These are phyloP conservation scores for Populus simonii DNA, from an alignment of 345 rosid genomes.

Conservation along the genomic window DNA sequence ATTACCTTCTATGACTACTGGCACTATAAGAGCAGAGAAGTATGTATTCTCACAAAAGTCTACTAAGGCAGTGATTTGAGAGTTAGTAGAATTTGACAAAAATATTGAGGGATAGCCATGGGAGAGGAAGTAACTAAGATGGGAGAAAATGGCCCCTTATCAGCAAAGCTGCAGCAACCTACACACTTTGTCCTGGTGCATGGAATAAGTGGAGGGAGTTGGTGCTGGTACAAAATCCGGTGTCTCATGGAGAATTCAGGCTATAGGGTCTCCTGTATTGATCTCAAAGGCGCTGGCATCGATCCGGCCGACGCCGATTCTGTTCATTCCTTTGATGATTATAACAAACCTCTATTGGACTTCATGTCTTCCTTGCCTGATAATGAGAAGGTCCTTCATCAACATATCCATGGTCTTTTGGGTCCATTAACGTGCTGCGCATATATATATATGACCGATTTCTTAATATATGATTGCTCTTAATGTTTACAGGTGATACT, in stretches of 20 bases:
- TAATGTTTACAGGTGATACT: constrained; percentile 55
- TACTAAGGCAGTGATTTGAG: background rate
- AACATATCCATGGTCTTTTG: background rate
- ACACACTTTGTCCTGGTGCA: constrained; percentile 81
- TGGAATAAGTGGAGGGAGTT: constrained; percentile 71
- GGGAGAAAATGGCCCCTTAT: background rate
- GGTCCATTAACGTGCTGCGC: background rate
- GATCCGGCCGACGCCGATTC: constrained; percentile 51
- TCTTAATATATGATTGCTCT: background rate
- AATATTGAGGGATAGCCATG: constrained; percentile 21
- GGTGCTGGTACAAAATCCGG: constrained; percentile 95
- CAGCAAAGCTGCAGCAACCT: background rate
- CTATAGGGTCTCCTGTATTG: constrained; percentile 68
- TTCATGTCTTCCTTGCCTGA: constrained; percentile 58
- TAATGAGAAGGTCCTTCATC: constrained; percentile 47
- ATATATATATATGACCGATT: background rate
- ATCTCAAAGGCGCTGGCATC: constrained; percentile 64
- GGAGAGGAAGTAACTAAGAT: constrained; percentile 35
- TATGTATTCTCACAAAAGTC: background rate
- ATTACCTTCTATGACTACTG: constrained; percentile 11
- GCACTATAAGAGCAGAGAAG: constrained; percentile 20
- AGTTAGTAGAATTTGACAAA: background rate
- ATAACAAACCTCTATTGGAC: constrained; percentile 68
- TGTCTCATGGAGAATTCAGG: constrained; percentile 79
- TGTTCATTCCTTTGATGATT: constrained; percentile 57